A percentile compares a stretch with the other conserved stretches of the same genome.
These are phyloP conservation scores for Cubamyces sp. DNA, from an alignment of 768 basidiomycete genomes.

Conservation along the genomic window DNA sequence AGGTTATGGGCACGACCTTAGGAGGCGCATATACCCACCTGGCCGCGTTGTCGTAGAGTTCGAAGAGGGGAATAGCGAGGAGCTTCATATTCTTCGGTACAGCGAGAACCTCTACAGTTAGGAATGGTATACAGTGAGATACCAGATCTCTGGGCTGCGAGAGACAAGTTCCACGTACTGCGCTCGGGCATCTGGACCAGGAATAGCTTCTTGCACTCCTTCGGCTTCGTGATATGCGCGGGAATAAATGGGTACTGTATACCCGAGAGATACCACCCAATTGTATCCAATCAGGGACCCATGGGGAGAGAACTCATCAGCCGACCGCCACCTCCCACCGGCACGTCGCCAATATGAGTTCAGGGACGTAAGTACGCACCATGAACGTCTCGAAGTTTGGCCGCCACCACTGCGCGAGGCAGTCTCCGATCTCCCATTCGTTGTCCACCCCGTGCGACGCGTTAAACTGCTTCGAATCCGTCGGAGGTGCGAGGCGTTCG, in stretches of 20 bases:
- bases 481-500: slow-evolving; percentile 82
- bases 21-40: slow-evolving; percentile 48
- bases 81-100: slow-evolving; percentile 99
- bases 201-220: slow-evolving; percentile 97
- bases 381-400: slow-evolving; percentile 99
- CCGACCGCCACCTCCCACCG: not conserved
- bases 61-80: slow-evolving; percentile 93
- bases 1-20: not conserved
- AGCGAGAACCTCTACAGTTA: slow-evolving; percentile 79
- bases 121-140: no score
- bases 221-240: slow-evolving; percentile 95
- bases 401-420: slow-evolving; percentile 97
- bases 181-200: slow-evolving; percentile 94
- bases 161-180: slow-evolving; percentile 56
- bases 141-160: not conserved
- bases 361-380: slow-evolving; percentile 57
- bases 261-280: not conserved
- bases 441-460: slow-evolving; percentile 77
- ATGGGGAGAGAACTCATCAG: not conserved
- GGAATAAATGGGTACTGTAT: slow-evolving; percentile 91
- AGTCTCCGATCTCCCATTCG: slow-evolving; percentile 97
- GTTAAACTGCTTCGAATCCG: slow-evolving; percentile 74
- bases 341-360: not conserved
- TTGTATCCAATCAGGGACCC: not conserved
- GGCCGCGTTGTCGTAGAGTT: slow-evolving; percentile 96